Percentiles rank a stretch among this genome's conserved stretches.
These are phyloP conservation scores for Trichosporon sp. DNA, from an alignment of 1,284 basidiomycete genomes.

Conservation along the genomic window DNA sequence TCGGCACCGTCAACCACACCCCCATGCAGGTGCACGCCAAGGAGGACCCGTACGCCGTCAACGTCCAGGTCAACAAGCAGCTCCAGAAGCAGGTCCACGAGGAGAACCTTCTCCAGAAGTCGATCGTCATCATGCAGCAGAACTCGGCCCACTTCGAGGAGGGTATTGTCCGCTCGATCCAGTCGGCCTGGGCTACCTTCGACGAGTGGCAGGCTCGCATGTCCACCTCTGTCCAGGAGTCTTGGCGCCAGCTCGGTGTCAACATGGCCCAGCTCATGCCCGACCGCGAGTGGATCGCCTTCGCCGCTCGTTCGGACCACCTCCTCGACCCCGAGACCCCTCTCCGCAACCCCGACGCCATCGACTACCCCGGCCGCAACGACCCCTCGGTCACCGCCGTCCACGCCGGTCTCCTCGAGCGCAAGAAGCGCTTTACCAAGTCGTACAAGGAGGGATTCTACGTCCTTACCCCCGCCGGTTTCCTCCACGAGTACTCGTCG, in stretches of 20 bases:
- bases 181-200: slow-evolving; percentile 95
- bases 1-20: slow-evolving; percentile 90
- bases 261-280: slow-evolving; percentile 81
- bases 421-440: slow-evolving; percentile 95
- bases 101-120: slow-evolving; percentile 97
- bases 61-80: slow-evolving; percentile 77
- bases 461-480: slow-evolving; percentile 91
- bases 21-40: slow-evolving; percentile 80
- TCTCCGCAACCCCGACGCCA: slow-evolving; percentile 69
- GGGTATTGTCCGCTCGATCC: slow-evolving; percentile 89
- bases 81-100: slow-evolving; percentile 92
- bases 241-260: slow-evolving; percentile 69
- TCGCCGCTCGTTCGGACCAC: slow-evolving; percentile 90
- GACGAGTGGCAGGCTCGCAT: slow-evolving; percentile 95
- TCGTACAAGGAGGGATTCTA: slow-evolving; percentile 84
- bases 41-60: slow-evolving; percentile 77
- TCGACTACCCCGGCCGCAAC: slow-evolving; percentile 89
- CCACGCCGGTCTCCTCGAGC: slow-evolving; percentile 85
- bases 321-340: slow-evolving; percentile 95
- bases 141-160: slow-evolving; percentile 97
- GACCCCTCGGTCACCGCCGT: slow-evolving; percentile 85
- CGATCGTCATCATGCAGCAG: slow-evolving; percentile 98
- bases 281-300: slow-evolving; percentile 94
- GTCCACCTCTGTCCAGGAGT: slow-evolving; percentile 71
- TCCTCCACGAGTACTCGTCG: slow-evolving; percentile 83